Evolutionary conservation across 805 yeast species (phyloP).

Genomic region (Metschnikowia kofuensis): DNA sequence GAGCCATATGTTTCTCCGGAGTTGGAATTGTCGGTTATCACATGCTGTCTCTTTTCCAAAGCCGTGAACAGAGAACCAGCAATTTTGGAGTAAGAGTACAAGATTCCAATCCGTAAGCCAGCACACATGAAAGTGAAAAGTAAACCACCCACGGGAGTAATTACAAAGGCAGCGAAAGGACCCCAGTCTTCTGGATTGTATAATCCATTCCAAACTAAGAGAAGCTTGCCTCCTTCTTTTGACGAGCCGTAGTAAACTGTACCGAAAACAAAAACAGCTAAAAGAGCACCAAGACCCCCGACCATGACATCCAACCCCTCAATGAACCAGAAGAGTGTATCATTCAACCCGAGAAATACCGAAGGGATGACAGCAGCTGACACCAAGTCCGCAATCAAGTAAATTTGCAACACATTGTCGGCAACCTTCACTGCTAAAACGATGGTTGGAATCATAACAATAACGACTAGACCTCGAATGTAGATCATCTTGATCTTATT

Average conservation of each 20-base stretch:
- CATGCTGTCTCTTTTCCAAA: slow-evolving; percentile 36
- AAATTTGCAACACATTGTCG: slow-evolving; percentile 78
- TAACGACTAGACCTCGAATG: slow-evolving; percentile 65
- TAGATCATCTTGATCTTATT: slow-evolving; percentile 67
- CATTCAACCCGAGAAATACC: slow-evolving; percentile 72
- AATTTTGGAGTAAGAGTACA: slow-evolving; percentile 30
- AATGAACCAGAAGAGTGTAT: slow-evolving; percentile 58
- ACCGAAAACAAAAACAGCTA: slow-evolving; percentile 82
- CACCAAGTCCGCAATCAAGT: slow-evolving; percentile 85
- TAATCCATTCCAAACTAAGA: slow-evolving; percentile 76
- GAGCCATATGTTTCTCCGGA: slow-evolving; percentile 17
- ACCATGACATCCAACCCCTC: slow-evolving; percentile 77
- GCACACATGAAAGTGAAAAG: slow-evolving; percentile 53
- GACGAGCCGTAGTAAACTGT: slow-evolving; percentile 73
- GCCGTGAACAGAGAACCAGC: slow-evolving; percentile 44
- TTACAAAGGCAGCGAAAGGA: slow-evolving; percentile 90
- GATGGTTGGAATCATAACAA: slow-evolving; percentile 82
- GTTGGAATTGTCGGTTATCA: slow-evolving; percentile 9
- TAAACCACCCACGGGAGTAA: slow-evolving; percentile 82
- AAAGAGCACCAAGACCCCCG: slow-evolving; percentile 80
- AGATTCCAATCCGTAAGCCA: slow-evolving; percentile 42
- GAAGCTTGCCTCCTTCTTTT: slow-evolving; percentile 68
- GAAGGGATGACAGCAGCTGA: slow-evolving; percentile 86
- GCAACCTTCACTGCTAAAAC: slow-evolving; percentile 83
- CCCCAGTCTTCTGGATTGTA: slow-evolving; percentile 84